These are phyloP conservation scores for Tilletia horrida DNA, from an alignment of 1,284 basidiomycete genomes.

Conservation along the genomic window DNA sequence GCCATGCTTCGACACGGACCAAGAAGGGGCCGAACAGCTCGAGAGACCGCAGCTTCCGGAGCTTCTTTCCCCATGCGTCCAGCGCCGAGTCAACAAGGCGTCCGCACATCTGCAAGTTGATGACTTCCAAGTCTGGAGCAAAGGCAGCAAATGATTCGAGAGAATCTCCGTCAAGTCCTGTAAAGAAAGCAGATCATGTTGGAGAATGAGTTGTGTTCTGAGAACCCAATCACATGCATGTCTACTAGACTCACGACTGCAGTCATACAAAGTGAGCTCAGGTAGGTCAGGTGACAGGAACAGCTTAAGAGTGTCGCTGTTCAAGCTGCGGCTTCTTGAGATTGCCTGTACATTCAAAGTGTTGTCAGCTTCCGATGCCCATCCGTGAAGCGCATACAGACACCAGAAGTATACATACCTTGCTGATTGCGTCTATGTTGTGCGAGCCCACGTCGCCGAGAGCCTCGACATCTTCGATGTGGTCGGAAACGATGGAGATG, in stretches of 20 bases:
- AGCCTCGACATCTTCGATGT: conserved; percentile 86
- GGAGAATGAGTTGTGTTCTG: too few species aligned
- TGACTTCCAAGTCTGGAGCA: conserved; percentile 40
- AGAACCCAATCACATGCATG: too few species aligned
- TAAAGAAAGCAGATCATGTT: conserved; percentile 61
- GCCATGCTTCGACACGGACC: conserved; percentile 73
- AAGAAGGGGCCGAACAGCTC: conserved; percentile 87
- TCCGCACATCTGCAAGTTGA: conserved; percentile 80
- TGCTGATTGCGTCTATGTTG: conserved; percentile 49
- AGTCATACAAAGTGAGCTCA: conserved; percentile 78
- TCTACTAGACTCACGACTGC: conserved; percentile 67
- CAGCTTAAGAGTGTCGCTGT: conserved; percentile 67
- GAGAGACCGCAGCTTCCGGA: conserved; percentile 68
- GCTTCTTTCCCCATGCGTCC: conserved; percentile 64
- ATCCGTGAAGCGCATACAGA: neutral
- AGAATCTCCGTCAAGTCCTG: conserved; percentile 39
- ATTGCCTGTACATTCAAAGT: conserved; percentile 70
- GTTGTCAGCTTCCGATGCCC: conserved; percentile 68
- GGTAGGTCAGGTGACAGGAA: conserved; percentile 75
- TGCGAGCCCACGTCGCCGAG: conserved; percentile 75
- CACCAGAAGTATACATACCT: conserved; percentile 20
- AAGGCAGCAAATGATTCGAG: conserved; percentile 41
- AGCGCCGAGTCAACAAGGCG: conserved; percentile 72
- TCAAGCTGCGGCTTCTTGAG: conserved; percentile 80
- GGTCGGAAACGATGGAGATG: conserved; percentile 78